phyloP scores from a whole-genome alignment of 257 asterid genomes.

The Nyctanthes arbortristis region DNA sequence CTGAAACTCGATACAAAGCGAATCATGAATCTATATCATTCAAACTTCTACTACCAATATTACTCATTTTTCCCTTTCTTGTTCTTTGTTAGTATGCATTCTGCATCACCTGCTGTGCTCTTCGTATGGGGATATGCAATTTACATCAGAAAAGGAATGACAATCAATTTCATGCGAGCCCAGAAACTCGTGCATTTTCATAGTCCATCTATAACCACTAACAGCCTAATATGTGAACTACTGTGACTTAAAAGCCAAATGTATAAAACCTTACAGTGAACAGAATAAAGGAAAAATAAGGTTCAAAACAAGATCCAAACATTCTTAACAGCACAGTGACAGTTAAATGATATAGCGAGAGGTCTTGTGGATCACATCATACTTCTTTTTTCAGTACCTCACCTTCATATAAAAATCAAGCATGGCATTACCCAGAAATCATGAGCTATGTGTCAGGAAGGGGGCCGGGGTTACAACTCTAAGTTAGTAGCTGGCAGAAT shows the following conservation, averaged over 20 bases:
- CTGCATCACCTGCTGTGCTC: neutral
- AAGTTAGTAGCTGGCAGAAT: neutral
- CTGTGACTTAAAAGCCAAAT: neutral
- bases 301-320: neutral
- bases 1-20: no score
- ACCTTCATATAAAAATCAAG: neutral
- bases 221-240: neutral
- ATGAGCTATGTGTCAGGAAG: neutral
- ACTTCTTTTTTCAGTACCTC: neutral
- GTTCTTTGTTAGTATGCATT: no score
- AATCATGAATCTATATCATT: no score
- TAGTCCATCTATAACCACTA: neutral
- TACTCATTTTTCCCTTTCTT: no score
- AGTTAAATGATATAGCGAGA: neutral
- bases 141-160: neutral
- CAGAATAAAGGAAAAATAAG: conserved; percentile 7
- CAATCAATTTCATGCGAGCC: neutral
- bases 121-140: neutral
- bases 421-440: neutral
- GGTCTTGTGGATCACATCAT: neutral
- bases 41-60: no score
- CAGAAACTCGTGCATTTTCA: neutral
- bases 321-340: neutral
- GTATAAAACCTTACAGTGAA: neutral
- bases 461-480: neutral